These are phyloP conservation scores for Fraxinus excelsior DNA, from an alignment of 257 asterid genomes.

Conservation along the genomic window DNA sequence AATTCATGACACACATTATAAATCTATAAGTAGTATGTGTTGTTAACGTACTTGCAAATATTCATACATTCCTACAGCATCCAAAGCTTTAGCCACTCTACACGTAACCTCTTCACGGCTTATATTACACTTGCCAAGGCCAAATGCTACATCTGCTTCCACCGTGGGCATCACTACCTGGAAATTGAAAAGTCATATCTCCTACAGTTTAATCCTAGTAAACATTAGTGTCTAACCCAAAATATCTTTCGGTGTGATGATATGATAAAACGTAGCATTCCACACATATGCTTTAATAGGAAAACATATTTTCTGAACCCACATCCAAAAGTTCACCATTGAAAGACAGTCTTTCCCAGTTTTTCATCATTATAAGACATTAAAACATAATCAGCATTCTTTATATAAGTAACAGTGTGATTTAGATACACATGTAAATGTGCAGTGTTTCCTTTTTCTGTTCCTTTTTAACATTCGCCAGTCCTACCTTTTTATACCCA, in stretches of 20 bases:
- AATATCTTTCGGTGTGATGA: neutral
- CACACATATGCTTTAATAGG: neutral
- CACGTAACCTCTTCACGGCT: conserved; percentile 51
- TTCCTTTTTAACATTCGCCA: neutral
- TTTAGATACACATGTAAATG: neutral
- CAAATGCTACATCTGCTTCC: conserved; percentile 97
- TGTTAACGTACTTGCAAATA: conserved; percentile 67
- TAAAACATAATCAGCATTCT: neutral
- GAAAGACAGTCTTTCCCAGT: neutral
- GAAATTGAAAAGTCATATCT: conserved; percentile 16
- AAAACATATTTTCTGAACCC: neutral
- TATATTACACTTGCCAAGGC: conserved; percentile 75
- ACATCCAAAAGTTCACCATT: neutral
- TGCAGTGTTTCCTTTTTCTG: neutral
- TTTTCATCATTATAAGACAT: conserved; percentile 1
- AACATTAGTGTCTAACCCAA: neutral
- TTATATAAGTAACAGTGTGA: neutral
- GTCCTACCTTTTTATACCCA: neutral
- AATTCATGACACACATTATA: neutral
- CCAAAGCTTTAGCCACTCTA: conserved; percentile 82
- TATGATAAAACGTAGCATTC: neutral
- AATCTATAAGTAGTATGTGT: conserved; percentile 13
- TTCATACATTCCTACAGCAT: conserved; percentile 85
- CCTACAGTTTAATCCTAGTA: conserved; percentile 4
- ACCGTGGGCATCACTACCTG: conserved; percentile 99